Base-by-base conservation (phyloP, 768 basidiomycete species). In the Lactarius sanguifluus region DNA sequence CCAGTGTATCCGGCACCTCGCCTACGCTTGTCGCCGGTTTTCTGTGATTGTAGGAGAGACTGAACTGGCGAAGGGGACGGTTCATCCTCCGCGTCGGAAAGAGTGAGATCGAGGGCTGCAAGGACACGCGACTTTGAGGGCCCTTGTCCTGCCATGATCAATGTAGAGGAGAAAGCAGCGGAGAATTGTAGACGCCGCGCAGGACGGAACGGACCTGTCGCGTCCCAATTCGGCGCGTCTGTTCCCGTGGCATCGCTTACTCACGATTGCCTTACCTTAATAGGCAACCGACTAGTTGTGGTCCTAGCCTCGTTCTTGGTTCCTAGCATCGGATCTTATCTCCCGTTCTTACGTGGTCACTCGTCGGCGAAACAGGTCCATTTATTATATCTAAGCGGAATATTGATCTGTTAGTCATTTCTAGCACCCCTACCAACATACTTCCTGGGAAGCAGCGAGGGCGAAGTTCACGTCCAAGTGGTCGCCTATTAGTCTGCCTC, bases 101-200 rank as follows among this genome's bases (percentile, higher is more conserved):
- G 18, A n/a, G 69, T 63, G 38, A 64, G 28, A 38, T 70, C 69
- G 25, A 70, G 69, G 9, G 70, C 70, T 9, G 70, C 70, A 16
- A 70, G 68, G 16, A 70, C 52, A 9, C 70, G 70, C 13, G 70
- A 70, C 15, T 36, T 69, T 41, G 60, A 70, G 16, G 67, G 12
- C 7, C 57, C 64, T 12, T 60, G 36, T 3, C 59, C 62, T 9
- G 34, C 36, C 66, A 67, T 67, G 16, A 18, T 64, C 18, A 36
- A 32, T 34, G 2, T 13, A 40, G 34, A 58, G 58, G 2, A 34
- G 43, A 34, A 38, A 28, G 52, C 30, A 36, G 15, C 18, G 7
- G 5, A 20, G 9, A 20, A 15, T 13, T 32, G 30, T 45, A 41
- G n/a, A 36, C 18, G 6, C 13, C 60, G 25, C 20, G 38, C 20